These are phyloP conservation scores for Puccinia triticina DNA, from an alignment of 1,284 basidiomycete genomes.

Conservation along the genomic window DNA sequence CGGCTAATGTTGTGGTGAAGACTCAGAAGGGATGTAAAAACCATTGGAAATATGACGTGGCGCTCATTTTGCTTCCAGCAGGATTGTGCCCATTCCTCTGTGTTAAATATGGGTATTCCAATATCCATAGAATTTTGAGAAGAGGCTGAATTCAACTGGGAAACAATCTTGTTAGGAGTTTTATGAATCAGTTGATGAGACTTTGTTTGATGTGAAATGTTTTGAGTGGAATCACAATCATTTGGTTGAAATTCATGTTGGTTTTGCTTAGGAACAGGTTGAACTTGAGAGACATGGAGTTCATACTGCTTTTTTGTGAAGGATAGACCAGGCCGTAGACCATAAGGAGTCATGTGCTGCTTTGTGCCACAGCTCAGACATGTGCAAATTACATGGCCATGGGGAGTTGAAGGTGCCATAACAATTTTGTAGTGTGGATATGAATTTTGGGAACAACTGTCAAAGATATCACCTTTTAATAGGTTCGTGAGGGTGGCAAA, in stretches of 20 bases:
- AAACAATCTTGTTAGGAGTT: not conserved
- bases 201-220: not conserved
- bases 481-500: not conserved
- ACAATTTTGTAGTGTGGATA: not conserved
- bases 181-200: not conserved
- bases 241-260: not conserved
- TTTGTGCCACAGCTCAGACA: constrained; percentile 9
- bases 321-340: not conserved
- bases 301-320: constrained; percentile 5
- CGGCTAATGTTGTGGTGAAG: constrained; percentile 12
- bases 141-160: not conserved
- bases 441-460: not conserved
- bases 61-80: constrained; percentile 22
- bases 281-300: not conserved
- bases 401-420: not conserved
- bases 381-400: constrained; percentile 3
- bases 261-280: not conserved
- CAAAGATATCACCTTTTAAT: not conserved
- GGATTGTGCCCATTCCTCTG: not conserved
- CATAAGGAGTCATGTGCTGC: constrained; percentile 11
- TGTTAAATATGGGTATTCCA: not conserved
- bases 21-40: constrained; percentile 2
- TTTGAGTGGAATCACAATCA: not conserved
- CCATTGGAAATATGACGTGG: constrained; percentile 14
- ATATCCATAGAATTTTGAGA: not conserved